Percentiles rank a stretch among this genome's conserved stretches.
Evolutionary conservation across 345 rosid species (phyloP).

Genomic region (Citrus reticulata): DNA sequence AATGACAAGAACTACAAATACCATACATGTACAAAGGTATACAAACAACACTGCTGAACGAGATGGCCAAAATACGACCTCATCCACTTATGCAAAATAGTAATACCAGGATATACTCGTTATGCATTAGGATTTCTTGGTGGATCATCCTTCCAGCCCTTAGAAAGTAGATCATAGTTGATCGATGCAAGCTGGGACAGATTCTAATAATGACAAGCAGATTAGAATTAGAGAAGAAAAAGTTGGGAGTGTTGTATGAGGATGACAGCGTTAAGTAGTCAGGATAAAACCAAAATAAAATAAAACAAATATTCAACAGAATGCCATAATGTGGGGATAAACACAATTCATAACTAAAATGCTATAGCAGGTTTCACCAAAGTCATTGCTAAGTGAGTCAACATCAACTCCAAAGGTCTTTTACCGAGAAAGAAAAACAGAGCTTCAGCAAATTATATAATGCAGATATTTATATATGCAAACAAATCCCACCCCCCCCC

Average conservation of each 20-base stretch:
- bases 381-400: neutral
- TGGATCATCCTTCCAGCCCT: slow-evolving; percentile 91
- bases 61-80: slow-evolving; percentile 19
- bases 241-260: neutral
- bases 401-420: neutral
- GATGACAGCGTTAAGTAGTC: neutral
- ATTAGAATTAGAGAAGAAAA: slow-evolving; percentile 3
- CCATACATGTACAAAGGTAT: slow-evolving; percentile 77
- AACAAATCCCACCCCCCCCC: no score
- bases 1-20: neutral
- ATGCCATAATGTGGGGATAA: neutral
- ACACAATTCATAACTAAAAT: neutral
- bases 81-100: slow-evolving; percentile 11
- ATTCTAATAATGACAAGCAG: slow-evolving; percentile 49
- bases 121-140: slow-evolving; percentile 45
- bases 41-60: slow-evolving; percentile 30
- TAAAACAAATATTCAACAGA: neutral
- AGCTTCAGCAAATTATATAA: neutral
- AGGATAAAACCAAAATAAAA: neutral
- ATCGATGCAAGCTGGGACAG: slow-evolving; percentile 96
- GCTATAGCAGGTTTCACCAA: neutral
- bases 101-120: slow-evolving; percentile 15
- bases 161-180: slow-evolving; percentile 95
- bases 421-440: neutral
- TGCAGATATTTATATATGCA: no score